Base-by-base conservation (phyloP, 306 rosid species). In the Elaeagnus macrophylla region DNA sequence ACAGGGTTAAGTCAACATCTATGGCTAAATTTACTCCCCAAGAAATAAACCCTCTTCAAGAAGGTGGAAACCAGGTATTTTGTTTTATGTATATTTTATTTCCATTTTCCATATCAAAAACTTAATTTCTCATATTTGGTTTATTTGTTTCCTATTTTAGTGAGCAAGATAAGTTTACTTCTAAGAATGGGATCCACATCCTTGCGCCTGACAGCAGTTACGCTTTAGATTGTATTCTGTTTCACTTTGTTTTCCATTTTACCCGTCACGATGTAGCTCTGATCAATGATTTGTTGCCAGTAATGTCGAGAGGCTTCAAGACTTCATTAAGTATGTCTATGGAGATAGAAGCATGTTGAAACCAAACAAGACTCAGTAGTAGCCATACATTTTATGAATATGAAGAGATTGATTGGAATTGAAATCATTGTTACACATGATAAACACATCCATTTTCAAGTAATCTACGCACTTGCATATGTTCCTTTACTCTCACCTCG, bases 11-110 rank as follows among this genome's bases (percentile, higher is more conserved):
- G 67, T 91, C 96, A 25, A 64, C 86, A 71, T 91, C 97, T 10
- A 91, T 91, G 97, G 93, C 97, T 20, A 91, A 86, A 73, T 91
- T 91, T 73, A 76, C 96, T 37, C 80, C 85, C 6, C 97, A 91
- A 82, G 97, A 91, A 86, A 96, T 86, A 62, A 72, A 20, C 56
- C 83, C 96, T 39, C 97, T 86, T 70, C 95, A 86, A 75, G 96
- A 72, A 71, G 97, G 97, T 40, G 97, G 97, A 67, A 91, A 91
- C 73, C 83, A 91, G 89, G 95, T 86, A 82, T 39, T 41, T 58
- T 59, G 64, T 53, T 57, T 48, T 60, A 60, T 61, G 48, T 1
- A 7, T 25, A 14, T 51, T 51, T 69, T 66, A 49, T 56, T 65
- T 54, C 47, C 37, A 35, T 66, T 39, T 15, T 48, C 19, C 42